phyloP scores from a whole-genome alignment of 2,329 filamentous ascomycete species.

The Macroventuria anomochaeta region DNA sequence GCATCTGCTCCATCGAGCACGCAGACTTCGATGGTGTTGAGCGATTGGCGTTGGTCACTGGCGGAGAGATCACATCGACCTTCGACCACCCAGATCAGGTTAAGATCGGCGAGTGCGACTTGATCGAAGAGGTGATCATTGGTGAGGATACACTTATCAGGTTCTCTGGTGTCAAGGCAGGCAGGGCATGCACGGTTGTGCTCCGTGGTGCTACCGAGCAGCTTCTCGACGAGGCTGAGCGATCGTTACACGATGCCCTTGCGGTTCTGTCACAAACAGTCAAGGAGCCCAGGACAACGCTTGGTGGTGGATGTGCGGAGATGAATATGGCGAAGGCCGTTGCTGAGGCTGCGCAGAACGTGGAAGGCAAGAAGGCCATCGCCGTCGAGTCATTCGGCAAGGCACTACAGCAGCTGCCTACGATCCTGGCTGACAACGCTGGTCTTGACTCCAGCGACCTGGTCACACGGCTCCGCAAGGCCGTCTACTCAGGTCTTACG shows the following conservation, averaged over 20 bases:
- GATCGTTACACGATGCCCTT: slow-evolving; percentile 92
- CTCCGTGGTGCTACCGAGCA: slow-evolving; percentile 96
- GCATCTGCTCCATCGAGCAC: slow-evolving; percentile 98
- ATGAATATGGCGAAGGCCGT: slow-evolving; percentile 99
- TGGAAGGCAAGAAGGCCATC: slow-evolving; percentile 95
- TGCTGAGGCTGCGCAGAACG: slow-evolving; percentile 88
- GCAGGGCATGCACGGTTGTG: slow-evolving; percentile 94
- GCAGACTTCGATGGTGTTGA: slow-evolving; percentile 99
- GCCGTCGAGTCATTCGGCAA: slow-evolving; percentile 89
- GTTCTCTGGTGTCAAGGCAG: slow-evolving; percentile 94
- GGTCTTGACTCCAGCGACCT: slow-evolving; percentile 95
- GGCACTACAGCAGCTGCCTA: slow-evolving; percentile 90
- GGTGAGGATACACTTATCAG: slow-evolving; percentile 97
- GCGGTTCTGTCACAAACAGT: slow-evolving; percentile 97
- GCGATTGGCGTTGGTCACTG: slow-evolving; percentile 90
- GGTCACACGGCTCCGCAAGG: slow-evolving; percentile 87
- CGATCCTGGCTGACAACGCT: slow-evolving; percentile 96
- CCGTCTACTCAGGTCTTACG: slow-evolving; percentile 92
- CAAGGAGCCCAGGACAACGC: slow-evolving; percentile 88
- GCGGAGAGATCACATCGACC: slow-evolving; percentile 95
- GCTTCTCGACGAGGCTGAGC: slow-evolving; percentile 94
- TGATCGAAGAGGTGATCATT: slow-evolving; percentile 98
- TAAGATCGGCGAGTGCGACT: slow-evolving; percentile 91
- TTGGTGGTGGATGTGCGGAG: slow-evolving; percentile 95
- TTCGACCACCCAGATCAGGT: slow-evolving; percentile 98